Evolutionary conservation across 257 asterid species (phyloP), one percentile per base, ranked within the genome.

Genomic region (Solanum lycopersicoides): DNA sequence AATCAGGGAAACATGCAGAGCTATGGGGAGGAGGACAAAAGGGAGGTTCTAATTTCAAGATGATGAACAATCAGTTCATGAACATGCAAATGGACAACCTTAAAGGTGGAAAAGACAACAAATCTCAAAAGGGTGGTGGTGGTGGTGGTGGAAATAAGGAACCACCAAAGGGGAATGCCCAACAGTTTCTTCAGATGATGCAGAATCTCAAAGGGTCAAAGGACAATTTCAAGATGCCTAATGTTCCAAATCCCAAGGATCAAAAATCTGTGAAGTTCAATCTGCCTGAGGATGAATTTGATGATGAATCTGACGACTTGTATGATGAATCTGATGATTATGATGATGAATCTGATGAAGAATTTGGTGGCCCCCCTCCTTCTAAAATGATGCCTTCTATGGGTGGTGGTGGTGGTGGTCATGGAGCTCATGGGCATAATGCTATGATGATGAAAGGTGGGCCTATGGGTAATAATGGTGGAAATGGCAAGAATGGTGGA

Each of bases 1-100:
- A 94, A 83, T 87, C 95, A 9, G 98, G 98, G 37, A 95, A 95
- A 85, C 96, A 91, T 79, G 98, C 98, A 42, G 95, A 94, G 91
- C 59, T 94, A 15, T 92, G 95, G 96, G 66, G 83, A n/a, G 95
- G 95, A 50, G 87, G 88, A 7, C 91, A 87, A 42, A 92, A 93
- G 83, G 92, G 93, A 15, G 85, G 87, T 53, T 35, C 90, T 39
- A 84, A 88, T 73, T 60, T 89, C 74, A 35, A 18, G 50, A 86
- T 86, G 88, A 86, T 86, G 83, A 91, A 85, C 82, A 88, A 90
- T 66, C 94, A 92, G 90, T 86, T 91, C 88, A 91, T 89, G 91
- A 92, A 93, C 82, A 68, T 91, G 87, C 94, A 92, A 60, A 85
- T 93, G 44, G 92, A 89, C 16, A 91, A 82, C 11, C 30, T 59